Base-by-base conservation (phyloP, 441 rosid genomes). In the Arabidopsis lyrata region DNA sequence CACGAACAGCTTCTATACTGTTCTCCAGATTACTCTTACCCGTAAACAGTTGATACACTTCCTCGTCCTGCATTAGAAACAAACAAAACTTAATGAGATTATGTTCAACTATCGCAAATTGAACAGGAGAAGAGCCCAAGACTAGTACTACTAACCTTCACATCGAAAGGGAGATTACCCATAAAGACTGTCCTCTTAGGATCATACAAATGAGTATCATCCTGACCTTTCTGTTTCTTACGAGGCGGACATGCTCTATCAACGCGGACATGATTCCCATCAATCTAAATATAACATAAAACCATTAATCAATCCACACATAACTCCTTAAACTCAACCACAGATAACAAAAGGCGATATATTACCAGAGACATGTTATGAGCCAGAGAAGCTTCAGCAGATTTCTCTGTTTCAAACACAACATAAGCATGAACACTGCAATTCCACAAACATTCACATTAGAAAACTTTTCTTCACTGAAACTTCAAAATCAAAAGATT, bases 181-280 rank as follows among this genome's bases (percentile, higher is more conserved):
- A 91, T 78, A 61, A 95, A 93, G 62, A 93, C 80, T 10, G 99
- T 90, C 82, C 96, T 87, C 86, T 85, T 91, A 79, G 80, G 77
- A 79, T 95, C 98, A 77, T 95, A 95, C 61, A 85, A 81, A 31
- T 82, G 78, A 79, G 82, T 0, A 42, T 45, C 16, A 76, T 52
- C 76, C 22, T 80, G 90, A 57, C 86, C 90, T 81, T 86, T 95
- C 78, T 90, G 76, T 78, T 91, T 93, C 74, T 95, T 95, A 44
- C 95, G 90, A 61, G 98, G 99, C 0, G 99, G 98, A 72, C 97
- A 90, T 10, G 98, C 98, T 84, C 98, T 81, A 82, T 95, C 99
- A 50, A 95, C 97, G 35, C 98, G 98, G 59, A 95, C 75, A 67
- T 95, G 99, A 75, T 95, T 88, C 65, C 97, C 97, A 63, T 78